These are phyloP conservation scores for Jamesozyma rosinii DNA, from an alignment of 805 yeast genomes.

Conservation along the genomic window DNA sequence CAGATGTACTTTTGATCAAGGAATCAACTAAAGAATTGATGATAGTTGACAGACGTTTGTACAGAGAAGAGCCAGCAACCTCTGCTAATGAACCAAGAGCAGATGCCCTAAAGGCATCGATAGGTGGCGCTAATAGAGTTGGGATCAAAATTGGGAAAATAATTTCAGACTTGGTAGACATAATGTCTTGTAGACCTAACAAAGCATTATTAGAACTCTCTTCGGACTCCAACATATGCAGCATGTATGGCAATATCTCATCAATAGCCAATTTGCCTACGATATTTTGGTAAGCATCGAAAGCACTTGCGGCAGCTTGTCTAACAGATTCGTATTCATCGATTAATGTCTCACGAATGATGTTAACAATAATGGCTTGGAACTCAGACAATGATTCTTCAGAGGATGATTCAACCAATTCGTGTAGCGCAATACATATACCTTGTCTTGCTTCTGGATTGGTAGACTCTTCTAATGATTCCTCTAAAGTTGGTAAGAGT, in stretches of 20 bases:
- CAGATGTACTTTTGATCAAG: constrained; percentile 33
- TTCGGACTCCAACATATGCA: constrained; percentile 53
- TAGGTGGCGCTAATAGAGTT: constrained; percentile 69
- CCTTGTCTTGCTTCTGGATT: constrained; percentile 91
- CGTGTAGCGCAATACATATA: constrained; percentile 86
- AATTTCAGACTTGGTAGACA: constrained; percentile 81
- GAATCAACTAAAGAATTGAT: constrained; percentile 66
- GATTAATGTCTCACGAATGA: constrained; percentile 69
- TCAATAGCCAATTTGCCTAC: constrained; percentile 83
- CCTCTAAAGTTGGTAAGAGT: constrained; percentile 74
- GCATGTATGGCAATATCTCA: constrained; percentile 75
- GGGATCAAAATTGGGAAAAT: constrained; percentile 93
- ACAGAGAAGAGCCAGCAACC: constrained; percentile 79
- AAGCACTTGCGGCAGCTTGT: constrained; percentile 84
- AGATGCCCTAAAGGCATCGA: constrained; percentile 73
- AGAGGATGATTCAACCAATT: constrained; percentile 68
- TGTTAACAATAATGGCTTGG: constrained; percentile 60
- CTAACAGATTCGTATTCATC: constrained; percentile 70
- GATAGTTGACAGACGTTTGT: constrained; percentile 61
- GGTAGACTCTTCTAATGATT: constrained; percentile 44
- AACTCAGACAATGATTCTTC: constrained; percentile 51
- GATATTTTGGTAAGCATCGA: constrained; percentile 74
- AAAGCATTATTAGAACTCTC: constrained; percentile 65
- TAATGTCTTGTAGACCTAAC: constrained; percentile 80
- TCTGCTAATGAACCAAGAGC: constrained; percentile 81